Evolutionary conservation across 805 yeast species (phyloP).

Genomic region (Wickerhamiella azymoides): DNA sequence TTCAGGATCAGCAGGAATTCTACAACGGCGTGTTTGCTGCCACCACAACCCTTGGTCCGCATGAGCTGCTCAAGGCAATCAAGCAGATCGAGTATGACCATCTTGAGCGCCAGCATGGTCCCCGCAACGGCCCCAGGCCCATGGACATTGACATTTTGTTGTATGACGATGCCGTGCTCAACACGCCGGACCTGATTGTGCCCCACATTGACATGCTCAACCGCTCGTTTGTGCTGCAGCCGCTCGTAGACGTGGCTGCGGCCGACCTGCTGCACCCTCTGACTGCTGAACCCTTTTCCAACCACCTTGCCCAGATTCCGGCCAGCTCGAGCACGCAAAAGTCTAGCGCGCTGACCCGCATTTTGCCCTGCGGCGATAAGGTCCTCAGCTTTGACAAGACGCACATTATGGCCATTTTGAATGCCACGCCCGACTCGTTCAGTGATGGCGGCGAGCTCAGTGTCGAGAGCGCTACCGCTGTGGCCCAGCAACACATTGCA

Average conservation of each 20-base stretch:
- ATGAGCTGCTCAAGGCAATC: conserved; percentile 42
- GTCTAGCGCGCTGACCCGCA: conserved; percentile 17
- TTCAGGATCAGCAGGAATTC: conserved; percentile 63
- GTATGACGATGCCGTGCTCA: conserved; percentile 45
- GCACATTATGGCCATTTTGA: conserved; percentile 71
- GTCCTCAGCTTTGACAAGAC: conserved; percentile 41
- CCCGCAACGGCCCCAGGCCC: conserved; percentile 85
- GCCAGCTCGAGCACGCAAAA: conserved; percentile 19
- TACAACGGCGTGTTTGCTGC: conserved; percentile 69
- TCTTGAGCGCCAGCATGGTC: conserved; percentile 55
- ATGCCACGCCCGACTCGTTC: conserved; percentile 88
- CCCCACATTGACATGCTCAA: conserved; percentile 88
- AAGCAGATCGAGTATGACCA: conserved; percentile 68
- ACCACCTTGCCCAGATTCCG: conserved; percentile 48
- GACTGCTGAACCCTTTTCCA: conserved; percentile 64
- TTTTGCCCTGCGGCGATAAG: conserved; percentile 12
- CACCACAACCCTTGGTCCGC: conserved; percentile 49
- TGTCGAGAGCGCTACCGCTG: conserved; percentile 30
- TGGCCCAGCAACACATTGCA: conserved; percentile 36
- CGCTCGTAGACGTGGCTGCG: conserved; percentile 67
- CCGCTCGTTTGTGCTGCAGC: conserved; percentile 79
- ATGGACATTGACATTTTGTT: conserved; percentile 81
- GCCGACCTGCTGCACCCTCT: conserved; percentile 66
- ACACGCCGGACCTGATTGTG: conserved; percentile 44
- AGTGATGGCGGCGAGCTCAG: conserved; percentile 66